Base-by-base conservation (phyloP, 495 filamentous ascomycete genomes). In the Pyronema domesticum region DNA sequence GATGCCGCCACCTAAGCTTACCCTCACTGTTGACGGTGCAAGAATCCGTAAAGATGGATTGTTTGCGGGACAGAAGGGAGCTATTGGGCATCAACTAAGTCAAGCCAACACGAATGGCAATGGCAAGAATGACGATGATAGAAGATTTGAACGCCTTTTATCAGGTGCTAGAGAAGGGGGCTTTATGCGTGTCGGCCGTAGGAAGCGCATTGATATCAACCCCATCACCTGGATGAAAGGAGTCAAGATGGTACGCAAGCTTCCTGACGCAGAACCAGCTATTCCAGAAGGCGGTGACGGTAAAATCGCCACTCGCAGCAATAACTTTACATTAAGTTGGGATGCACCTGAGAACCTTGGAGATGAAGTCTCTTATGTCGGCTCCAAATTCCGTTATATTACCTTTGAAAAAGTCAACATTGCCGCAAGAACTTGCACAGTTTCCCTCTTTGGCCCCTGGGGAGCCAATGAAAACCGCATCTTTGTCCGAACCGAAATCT, bases 171-270 rank as follows among this genome's bases (percentile, higher is more conserved):
- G 51, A 37, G 71, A 71, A 39, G 65, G 71, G 39, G 68, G 68
- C 13, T 72, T 71, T 48, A 70, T 73, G 57, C 75, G 72, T 46
- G 68, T 73, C 60, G 78, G 76, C 1, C 79, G 77, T 44, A 74
- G 72, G 18, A 72, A 69, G 37, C 69, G 71, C 48, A 79, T 77
- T 49, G 74, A 81, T 46, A 72, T 74, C n/a, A 86, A 87, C 60
- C 74, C 86, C 36, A 89, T 95, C 55, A 75, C 80, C 11, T 95
- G 89, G 89, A 94, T 95, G 85, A 85, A 80, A 55, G 86, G 87
- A 34, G 86, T 95, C 40, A 91, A 86, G 57, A 88, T 95, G 61
- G 76, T 71, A 23, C 70, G 73, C 51, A 74, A 74, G 48, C 59
- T 62, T 15, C 49, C 61, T 10, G 57, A 53, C 33, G 37, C 35